phyloP scores from a whole-genome alignment of 345 rosid genomes.

The Reutealis trisperma region DNA sequence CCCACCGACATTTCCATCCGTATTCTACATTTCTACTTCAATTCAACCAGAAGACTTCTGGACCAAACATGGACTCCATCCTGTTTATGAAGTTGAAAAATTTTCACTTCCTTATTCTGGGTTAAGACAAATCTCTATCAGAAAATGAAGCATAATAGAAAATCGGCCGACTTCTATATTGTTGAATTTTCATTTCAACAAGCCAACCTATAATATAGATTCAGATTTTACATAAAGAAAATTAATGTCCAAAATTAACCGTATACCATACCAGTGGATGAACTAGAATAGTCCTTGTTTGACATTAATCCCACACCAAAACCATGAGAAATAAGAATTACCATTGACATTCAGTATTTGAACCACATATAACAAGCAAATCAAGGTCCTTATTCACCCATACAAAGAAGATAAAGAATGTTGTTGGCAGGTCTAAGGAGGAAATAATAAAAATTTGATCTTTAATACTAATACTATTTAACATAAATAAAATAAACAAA shows the following conservation, averaged over 20 bases:
- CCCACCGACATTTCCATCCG: too few relatives aligned
- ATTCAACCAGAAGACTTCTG: too few relatives aligned
- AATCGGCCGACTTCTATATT: neutral
- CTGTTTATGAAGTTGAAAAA: neutral
- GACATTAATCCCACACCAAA: neutral
- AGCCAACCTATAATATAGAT: neutral
- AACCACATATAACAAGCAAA: neutral
- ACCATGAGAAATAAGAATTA: neutral
- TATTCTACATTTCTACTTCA: too few relatives aligned
- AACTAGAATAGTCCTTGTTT: neutral
- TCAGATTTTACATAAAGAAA: neutral
- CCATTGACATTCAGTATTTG: neutral
- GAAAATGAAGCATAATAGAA: neutral
- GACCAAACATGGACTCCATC: too few relatives aligned
- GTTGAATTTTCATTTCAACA: neutral
- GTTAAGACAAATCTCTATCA: neutral
- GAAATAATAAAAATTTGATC: neutral
- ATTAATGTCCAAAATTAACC: neutral
- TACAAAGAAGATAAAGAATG: too few relatives aligned
- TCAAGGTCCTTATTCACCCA: neutral
- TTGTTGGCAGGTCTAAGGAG: neutral
- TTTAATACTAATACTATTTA: neutral
- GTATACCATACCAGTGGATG: neutral
- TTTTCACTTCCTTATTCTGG: neutral
- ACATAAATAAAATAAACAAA: neutral